Base-by-base conservation (phyloP, 176 grass and related monocot species). In the Elaeis guineensis region DNA sequence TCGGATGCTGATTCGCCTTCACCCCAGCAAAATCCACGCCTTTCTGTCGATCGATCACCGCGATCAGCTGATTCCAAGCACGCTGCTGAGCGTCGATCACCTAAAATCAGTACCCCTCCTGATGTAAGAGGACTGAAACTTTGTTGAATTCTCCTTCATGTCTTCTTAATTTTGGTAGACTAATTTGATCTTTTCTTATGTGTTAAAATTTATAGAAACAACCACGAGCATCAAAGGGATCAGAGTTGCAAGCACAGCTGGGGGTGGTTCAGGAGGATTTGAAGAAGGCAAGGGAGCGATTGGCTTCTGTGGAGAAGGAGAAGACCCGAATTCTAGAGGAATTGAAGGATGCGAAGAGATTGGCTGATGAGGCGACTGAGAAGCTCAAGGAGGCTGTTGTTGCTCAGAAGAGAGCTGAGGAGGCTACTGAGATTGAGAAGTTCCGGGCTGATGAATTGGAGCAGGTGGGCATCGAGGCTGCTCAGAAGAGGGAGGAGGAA, bases 371-470 rank as follows among this genome's bases (percentile, higher is more conserved):
- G 73, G 67, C 67, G 0, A 74, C 78, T 23, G 93, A 91, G 72
- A 83, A 97, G 81, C 93, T 97, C 59, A 78, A 88, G 65, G 87
- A 88, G 58, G 87, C 84, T 3, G 65, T 85, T 72, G 80, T 79
- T 69, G 81, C 81, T 52, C 81, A 79, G 82, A 69, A 78, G 39
- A 80, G 78, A 70, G 84, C 93, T 1, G 87, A 97, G 71, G 87
- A 91, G 62, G 84, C 66, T 62, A 85, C 78, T 0, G 87, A 91
- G 82, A 88, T 91, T 5, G 87, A 91, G 81, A 97, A 97, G 69
- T 97, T 97, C 66, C 73, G 87, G 5, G 93, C 87, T 0, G 76
- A 83, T n/a, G 87, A 97, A 78, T 80, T 91, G 8, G 93, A 97
- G 83, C 80, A 82, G 76, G 75, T 65, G 0, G 73, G 87, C 35